Percentiles rank a stretch among this genome's conserved stretches.
Conservation (phyloP, 768 basidiomycete species). For the Clathrus columnatus region DNA sequence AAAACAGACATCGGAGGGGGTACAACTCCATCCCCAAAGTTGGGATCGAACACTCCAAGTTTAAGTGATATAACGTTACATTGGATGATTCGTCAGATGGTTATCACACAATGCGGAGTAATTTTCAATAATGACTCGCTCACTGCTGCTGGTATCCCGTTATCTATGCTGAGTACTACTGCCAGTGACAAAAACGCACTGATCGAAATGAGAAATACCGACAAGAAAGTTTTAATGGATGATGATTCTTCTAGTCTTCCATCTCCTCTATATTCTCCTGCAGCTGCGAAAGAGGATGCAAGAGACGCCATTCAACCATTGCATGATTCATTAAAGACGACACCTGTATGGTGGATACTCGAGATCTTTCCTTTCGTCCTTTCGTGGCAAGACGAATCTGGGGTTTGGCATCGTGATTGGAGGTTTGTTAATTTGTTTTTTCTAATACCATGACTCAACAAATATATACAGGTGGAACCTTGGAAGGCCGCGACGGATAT, state of each 20-base stretch:
- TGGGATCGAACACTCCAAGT: slow-evolving; percentile 26
- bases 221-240: neutral
- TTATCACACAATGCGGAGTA: slow-evolving; percentile 49
- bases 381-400: slow-evolving; percentile 48
- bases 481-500: slow-evolving; percentile 48
- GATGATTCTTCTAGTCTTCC: neutral
- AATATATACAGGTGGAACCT: slow-evolving; percentile 36
- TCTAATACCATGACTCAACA: neutral
- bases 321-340: slow-evolving; percentile 40
- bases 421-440: slow-evolving; percentile 36
- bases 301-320: slow-evolving; percentile 40
- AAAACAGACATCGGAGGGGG: slow-evolving; percentile 64
- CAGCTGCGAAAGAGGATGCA: slow-evolving; percentile 17
- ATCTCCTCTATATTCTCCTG: neutral
- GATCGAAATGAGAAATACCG: neutral
- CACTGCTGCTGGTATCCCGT: slow-evolving; percentile 26
- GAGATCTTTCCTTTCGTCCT: slow-evolving; percentile 52
- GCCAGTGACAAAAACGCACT: neutral
- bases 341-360: slow-evolving; percentile 58
- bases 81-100: slow-evolving; percentile 73
- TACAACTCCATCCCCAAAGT: slow-evolving; percentile 38
- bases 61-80: slow-evolving; percentile 57
- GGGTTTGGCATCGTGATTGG: slow-evolving; percentile 45
- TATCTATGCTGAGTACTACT: slow-evolving; percentile 17
- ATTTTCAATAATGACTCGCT: slow-evolving; percentile 46